A percentile compares a stretch with the other conserved stretches of the same genome.
Conservation (phyloP, 208 protist species). For the Acanthamoeba healyi region DNA sequence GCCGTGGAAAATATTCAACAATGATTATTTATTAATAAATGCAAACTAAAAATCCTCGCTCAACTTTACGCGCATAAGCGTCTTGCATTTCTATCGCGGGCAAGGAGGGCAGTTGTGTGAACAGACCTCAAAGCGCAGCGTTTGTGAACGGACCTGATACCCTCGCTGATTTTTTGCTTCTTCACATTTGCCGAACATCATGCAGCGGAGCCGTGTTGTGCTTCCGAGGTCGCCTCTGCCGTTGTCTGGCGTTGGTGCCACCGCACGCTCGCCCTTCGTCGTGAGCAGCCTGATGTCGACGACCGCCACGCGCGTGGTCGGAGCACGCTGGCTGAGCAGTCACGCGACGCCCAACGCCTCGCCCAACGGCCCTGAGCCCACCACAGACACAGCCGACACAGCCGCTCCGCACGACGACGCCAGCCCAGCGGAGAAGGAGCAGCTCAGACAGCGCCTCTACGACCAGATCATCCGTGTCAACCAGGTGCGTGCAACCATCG, state of each 20-base stretch:
- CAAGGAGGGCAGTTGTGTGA: too few relatives aligned
- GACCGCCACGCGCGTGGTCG: background rate
- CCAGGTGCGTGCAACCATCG: background rate
- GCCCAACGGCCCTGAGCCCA: background rate
- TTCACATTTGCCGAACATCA: background rate
- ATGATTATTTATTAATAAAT: background rate
- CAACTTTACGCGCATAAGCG: too few relatives aligned
- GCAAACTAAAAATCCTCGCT: too few relatives aligned
- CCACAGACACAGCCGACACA: background rate
- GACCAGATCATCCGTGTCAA: conserved; percentile 32
- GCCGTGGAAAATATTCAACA: background rate
- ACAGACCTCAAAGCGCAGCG: too few relatives aligned
- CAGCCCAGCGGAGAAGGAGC: background rate
- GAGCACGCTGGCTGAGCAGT: background rate
- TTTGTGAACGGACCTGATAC: too few relatives aligned
- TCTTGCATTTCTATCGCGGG: too few relatives aligned
- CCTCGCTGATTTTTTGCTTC: too few relatives aligned
- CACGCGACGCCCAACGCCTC: background rate
- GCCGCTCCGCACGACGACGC: background rate
- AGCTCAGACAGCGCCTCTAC: background rate
- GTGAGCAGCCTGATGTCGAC: background rate
- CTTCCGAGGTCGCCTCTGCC: too few relatives aligned
- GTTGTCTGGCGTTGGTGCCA: background rate
- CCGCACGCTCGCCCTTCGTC: background rate
- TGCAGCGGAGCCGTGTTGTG: background rate